These are phyloP conservation scores for Penicillium soppii DNA, from an alignment of 495 filamentous ascomycete species.

Conservation along the genomic window DNA sequence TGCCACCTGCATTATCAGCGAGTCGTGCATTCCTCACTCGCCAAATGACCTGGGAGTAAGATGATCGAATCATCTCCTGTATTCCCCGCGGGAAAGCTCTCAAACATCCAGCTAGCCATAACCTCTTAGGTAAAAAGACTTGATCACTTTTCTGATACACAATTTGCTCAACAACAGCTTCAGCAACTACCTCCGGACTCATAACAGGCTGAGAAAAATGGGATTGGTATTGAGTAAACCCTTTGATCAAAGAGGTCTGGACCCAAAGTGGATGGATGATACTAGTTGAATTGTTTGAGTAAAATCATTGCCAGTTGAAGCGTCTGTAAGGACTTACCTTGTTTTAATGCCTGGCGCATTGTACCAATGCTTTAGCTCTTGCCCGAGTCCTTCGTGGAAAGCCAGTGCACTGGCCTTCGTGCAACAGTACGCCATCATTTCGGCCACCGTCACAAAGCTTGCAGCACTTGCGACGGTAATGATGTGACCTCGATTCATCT, in stretches of 20 bases:
- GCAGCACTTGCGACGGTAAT: constrained; percentile 48
- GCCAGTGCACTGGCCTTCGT: constrained; percentile 48
- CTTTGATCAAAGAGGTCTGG: constrained; percentile 54
- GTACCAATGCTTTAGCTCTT: constrained; percentile 25
- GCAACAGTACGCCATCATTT: constrained; percentile 40
- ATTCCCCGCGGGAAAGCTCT: no score
- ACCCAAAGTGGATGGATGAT: constrained; percentile 47
- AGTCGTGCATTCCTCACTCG: no score
- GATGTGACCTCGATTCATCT: constrained; percentile 51
- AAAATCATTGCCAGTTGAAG: no score
- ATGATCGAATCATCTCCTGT: no score
- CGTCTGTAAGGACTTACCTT: constrained; percentile 15
- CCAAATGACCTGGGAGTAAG: no score
- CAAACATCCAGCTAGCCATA: no score
- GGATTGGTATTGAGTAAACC: constrained; percentile 53
- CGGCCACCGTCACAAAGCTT: constrained; percentile 36
- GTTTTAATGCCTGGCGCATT: constrained; percentile 24
- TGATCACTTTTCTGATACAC: no score
- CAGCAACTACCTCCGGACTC: constrained; percentile 55
- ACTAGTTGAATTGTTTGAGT: no score
- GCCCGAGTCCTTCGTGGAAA: constrained; percentile 41
- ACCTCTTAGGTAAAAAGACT: no score
- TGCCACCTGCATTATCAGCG: no score
- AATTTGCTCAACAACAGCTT: constrained; percentile 55
- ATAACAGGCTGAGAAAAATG: constrained; percentile 47